Conservation (phyloP, 768 basidiomycete genomes). For the Lyophyllum atratum region DNA sequence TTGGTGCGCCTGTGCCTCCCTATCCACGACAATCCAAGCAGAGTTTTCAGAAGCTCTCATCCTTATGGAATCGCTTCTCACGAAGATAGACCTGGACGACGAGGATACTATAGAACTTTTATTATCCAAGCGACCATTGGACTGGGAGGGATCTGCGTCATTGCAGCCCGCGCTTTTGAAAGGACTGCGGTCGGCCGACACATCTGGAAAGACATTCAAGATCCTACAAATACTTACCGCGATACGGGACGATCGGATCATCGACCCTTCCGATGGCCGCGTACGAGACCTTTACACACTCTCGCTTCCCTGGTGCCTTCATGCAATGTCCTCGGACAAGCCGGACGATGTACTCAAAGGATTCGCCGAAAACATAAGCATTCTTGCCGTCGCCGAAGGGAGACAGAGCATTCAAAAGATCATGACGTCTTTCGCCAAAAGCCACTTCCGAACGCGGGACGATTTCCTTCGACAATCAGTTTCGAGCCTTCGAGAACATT, state of each 20-base stretch:
- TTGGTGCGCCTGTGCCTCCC: constrained; percentile 82
- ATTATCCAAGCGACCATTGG: constrained; percentile 62
- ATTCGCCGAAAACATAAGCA: constrained; percentile 74
- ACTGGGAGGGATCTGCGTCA: constrained; percentile 67
- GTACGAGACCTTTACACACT: constrained; percentile 82
- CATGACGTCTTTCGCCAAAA: constrained; percentile 86
- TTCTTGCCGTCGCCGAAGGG: constrained; percentile 71
- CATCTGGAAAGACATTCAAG: constrained; percentile 65
- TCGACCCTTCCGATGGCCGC: constrained; percentile 71
- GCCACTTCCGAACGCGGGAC: constrained; percentile 87
- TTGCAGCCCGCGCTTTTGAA: constrained; percentile 73
- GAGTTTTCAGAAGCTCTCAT: constrained; percentile 74
- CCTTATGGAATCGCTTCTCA: constrained; percentile 65
- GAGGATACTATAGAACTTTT: constrained; percentile 67
- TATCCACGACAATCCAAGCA: constrained; percentile 78
- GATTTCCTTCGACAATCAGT: constrained; percentile 93
- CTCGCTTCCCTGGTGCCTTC: constrained; percentile 86
- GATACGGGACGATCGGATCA: constrained; percentile 60
- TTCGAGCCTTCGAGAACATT: constrained; percentile 82
- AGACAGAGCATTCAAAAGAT: constrained; percentile 82
- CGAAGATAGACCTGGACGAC: constrained; percentile 73
- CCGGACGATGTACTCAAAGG: constrained; percentile 60
- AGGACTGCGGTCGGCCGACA: constrained; percentile 79
- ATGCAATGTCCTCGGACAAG: constrained; percentile 69
- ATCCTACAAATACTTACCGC: constrained; percentile 65